Conservation (phyloP, 2,329 filamentous ascomycete species). For the Claviceps humidiphila region DNA sequence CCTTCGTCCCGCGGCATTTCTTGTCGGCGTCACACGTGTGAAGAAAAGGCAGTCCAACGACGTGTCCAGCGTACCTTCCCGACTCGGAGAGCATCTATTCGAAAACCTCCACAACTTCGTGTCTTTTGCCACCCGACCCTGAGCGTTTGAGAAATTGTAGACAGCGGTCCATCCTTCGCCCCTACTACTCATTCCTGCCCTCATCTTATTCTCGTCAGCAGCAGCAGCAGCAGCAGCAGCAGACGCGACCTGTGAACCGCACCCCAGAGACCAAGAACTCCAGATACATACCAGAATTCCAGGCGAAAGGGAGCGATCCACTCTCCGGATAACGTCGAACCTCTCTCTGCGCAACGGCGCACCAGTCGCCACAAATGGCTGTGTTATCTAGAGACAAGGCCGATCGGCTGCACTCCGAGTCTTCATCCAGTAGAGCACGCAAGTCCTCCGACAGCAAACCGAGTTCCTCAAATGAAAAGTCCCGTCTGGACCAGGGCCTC, state of each 20-base stretch:
- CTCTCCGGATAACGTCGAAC: background rate
- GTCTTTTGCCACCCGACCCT: background rate
- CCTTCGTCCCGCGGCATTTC: background rate
- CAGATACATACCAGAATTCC: too few species aligned
- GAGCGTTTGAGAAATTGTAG: background rate
- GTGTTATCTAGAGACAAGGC: slow-evolving; percentile 1
- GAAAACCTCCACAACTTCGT: background rate
- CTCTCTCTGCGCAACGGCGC: slow-evolving; percentile 1
- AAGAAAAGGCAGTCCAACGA: background rate
- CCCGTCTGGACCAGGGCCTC: slow-evolving; percentile 4
- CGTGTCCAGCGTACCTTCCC: background rate
- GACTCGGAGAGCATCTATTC: background rate
- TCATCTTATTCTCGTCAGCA: too few species aligned
- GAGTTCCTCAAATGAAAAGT: slow-evolving; percentile 1
- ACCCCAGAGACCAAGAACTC: too few species aligned
- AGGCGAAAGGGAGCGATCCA: too few species aligned
- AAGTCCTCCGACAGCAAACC: slow-evolving; percentile 5
- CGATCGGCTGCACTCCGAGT: background rate
- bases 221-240: too few species aligned
- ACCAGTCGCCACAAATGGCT: slow-evolving; percentile 3
- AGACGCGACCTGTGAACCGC: too few species aligned
- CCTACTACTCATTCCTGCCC: too few species aligned
- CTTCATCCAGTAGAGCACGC: slow-evolving; percentile 1
- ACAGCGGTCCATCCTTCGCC: too few species aligned
- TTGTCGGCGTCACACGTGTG: background rate